phyloP scores from a whole-genome alignment of 1,284 basidiomycete genomes.

The Ganoderma multipileum region DNA sequence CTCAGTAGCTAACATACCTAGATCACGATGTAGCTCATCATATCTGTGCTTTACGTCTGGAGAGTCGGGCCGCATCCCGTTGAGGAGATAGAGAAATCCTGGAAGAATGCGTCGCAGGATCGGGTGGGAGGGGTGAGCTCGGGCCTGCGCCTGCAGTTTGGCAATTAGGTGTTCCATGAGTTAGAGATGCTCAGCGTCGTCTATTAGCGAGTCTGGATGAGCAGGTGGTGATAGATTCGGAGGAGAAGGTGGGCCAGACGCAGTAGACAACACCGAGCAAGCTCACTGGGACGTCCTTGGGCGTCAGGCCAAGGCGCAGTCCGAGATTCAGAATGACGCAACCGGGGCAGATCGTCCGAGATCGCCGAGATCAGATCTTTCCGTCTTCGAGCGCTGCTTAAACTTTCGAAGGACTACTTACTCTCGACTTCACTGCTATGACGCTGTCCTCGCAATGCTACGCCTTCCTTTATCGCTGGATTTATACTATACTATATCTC shows the following conservation, averaged over 20 bases:
- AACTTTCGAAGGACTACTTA: too few relatives aligned
- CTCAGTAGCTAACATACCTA: slow-evolving; percentile 38
- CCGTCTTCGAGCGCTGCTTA: too few relatives aligned
- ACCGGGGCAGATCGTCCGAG: not conserved
- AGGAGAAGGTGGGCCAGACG: not conserved
- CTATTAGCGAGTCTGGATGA: not conserved
- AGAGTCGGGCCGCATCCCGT: slow-evolving; percentile 13
- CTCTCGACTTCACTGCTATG: not conserved
- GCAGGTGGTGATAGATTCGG: not conserved
- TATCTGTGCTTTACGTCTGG: slow-evolving; percentile 19
- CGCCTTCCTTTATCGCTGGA: not conserved
- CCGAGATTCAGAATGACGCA: slow-evolving; percentile 6
- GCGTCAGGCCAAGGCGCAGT: too few relatives aligned
- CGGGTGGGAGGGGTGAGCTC: slow-evolving; percentile 21
- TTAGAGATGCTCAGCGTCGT: not conserved
- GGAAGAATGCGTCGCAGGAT: slow-evolving; percentile 24
- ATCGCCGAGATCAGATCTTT: slow-evolving; percentile 1
- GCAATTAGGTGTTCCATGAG: slow-evolving; percentile 22
- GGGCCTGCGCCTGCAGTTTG: slow-evolving; percentile 26
- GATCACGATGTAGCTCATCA: slow-evolving; percentile 27
- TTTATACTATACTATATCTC: not conserved
- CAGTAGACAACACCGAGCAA: not conserved
- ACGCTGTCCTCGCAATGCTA: not conserved
- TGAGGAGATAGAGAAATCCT: slow-evolving; percentile 18
- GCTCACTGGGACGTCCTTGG: too few relatives aligned